Evolutionary conservation across 805 yeast species (phyloP), one percentile per base, ranked within the genome.

Genomic region (Candida quercuum): DNA sequence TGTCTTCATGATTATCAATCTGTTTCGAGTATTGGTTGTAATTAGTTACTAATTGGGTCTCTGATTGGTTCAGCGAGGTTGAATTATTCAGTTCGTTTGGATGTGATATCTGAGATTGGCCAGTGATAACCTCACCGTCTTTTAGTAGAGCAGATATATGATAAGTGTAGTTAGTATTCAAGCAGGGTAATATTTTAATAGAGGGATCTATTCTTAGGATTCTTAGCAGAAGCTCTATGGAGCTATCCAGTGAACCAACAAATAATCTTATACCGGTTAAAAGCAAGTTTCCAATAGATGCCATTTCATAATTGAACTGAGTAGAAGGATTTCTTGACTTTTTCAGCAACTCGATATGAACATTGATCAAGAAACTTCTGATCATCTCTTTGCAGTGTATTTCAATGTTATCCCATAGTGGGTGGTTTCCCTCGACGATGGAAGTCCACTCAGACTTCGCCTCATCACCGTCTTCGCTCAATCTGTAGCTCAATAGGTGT

Each of bases 91-190:
- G 23, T 19, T 54, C 59, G 14, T 71, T 62, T 1, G 98, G 98
- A 60, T 89, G 98, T 2, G 96, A 86, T 10, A 89, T 89, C 54
- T 88, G 95, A 3, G 91, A 81, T 57, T 89, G 98, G 11, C 98
- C 98, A 0, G 89, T 82, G 25, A 89, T 80, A 2, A 82, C 66
- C 4, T 72, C 66, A 3, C 94, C 95, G 57, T 86, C 74, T 24
- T 64, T 63, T 31, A 89, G 64, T 21, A 72, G 48, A 0, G 96
- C 96, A 35, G 91, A 79, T 20, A 89, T 87, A 51, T 88, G 95
- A 47, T 86, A 86, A 13, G 89, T 78, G 62, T 84, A 85, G 49
- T 82, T 86, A 8, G 95, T 84, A 52, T 84, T 86, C 28, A 88
- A 64, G 43, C 95, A 87, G 0, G 96, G 95, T 6, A 86, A 57